phyloP scores from a whole-genome alignment of 148 eudicot species.

The Heliamphora exappendiculata region DNA sequence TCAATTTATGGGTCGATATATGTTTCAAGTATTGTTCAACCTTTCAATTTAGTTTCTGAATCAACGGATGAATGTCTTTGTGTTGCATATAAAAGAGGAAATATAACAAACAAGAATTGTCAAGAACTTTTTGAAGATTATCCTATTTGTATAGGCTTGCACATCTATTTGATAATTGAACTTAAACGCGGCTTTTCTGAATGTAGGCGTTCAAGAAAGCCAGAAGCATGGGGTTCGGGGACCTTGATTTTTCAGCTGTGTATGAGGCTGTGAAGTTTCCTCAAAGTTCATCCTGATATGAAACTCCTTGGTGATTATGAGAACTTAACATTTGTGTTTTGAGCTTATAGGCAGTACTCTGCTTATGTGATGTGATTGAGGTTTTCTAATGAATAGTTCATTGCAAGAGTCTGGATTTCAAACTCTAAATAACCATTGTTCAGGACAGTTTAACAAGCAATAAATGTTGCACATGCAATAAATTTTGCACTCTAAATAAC shows the following conservation, averaged over 20 bases:
- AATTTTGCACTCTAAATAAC: too few relatives aligned
- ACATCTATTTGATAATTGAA: neutral
- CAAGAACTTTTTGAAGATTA: neutral
- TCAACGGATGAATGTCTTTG: neutral
- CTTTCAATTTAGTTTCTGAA: neutral
- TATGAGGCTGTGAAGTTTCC: slow-evolving; percentile 56
- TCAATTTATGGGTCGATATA: neutral
- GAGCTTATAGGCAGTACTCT: neutral
- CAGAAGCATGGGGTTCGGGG: slow-evolving; percentile 81
- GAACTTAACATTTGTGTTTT: neutral
- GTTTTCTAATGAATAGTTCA: neutral
- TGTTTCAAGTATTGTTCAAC: neutral
- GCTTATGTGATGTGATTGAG: neutral
- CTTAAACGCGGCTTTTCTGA: neutral
- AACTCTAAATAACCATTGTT: neutral
- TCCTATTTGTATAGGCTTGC: neutral
- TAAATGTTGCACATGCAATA: neutral
- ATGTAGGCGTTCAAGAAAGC: slow-evolving; percentile 86
- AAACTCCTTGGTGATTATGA: neutral
- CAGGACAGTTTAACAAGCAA: neutral
- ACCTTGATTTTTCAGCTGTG: slow-evolving; percentile 92
- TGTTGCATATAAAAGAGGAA: neutral
- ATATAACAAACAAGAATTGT: too few relatives aligned
- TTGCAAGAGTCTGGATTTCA: neutral
- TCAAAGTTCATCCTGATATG: slow-evolving; percentile 28